Conservation (phyloP, 1,139 yeast genomes). For the Candida anutae region DNA sequence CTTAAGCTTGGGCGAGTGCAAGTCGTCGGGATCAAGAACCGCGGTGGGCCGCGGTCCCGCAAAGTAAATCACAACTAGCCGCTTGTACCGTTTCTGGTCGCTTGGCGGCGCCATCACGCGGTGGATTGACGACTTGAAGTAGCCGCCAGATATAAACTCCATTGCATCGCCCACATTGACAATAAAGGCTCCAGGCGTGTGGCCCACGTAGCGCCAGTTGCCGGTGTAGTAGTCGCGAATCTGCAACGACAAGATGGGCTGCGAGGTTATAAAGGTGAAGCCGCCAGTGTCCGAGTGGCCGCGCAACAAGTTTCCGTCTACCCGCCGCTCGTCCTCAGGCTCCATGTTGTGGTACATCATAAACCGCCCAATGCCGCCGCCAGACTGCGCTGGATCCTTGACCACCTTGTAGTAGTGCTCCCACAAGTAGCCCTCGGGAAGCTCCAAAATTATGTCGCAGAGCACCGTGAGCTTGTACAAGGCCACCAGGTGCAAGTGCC, state of each 20-base stretch:
- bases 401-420: constrained; percentile 21
- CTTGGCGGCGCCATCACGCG: constrained; percentile 22
- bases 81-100: constrained; percentile 15
- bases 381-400: constrained; percentile 17
- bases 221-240: constrained; percentile 19
- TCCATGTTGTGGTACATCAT: constrained; percentile 25
- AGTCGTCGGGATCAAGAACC: too few relatives aligned
- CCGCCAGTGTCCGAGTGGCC: constrained; percentile 25
- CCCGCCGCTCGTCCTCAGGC: constrained; percentile 15
- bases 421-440: constrained; percentile 25
- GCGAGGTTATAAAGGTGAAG: constrained; percentile 21
- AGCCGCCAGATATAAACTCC: constrained; percentile 23
- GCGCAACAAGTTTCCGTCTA: constrained; percentile 15
- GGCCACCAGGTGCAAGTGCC: constrained; percentile 15
- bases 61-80: constrained; percentile 22
- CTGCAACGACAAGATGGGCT: constrained; percentile 22
- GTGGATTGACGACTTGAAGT: constrained; percentile 22
- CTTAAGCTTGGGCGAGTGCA: too few relatives aligned
- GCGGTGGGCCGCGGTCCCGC: too few relatives aligned
- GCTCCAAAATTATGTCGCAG: constrained; percentile 23
- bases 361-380: constrained; percentile 26
- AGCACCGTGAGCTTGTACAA: constrained; percentile 18
- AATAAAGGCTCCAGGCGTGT: constrained; percentile 17
- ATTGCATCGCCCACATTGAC: constrained; percentile 23
- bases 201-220: constrained; percentile 21